phyloP scores from a whole-genome alignment of 371 early-diverging fungal species.

The Lichtheimia ramosa region DNA sequence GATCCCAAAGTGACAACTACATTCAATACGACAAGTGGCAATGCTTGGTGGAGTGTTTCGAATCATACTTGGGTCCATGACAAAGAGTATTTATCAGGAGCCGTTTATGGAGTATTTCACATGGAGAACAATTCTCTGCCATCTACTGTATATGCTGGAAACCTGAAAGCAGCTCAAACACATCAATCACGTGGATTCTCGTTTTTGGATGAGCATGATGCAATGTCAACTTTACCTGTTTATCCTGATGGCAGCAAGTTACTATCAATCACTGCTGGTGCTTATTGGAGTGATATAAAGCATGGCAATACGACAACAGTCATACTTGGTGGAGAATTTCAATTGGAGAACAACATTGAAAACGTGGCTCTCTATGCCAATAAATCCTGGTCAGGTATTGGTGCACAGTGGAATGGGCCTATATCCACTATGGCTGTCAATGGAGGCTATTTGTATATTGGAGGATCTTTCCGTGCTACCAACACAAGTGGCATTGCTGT shows the following conservation, averaged over 20 bases:
- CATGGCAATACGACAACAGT: constrained; percentile 22
- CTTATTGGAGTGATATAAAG: constrained; percentile 25
- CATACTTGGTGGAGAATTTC: constrained; percentile 47
- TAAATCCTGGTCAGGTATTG: constrained; percentile 40
- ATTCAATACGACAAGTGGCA: constrained; percentile 17
- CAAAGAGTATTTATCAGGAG: constrained; percentile 30
- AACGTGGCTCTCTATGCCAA: constrained; percentile 48
- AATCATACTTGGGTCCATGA: constrained; percentile 15
- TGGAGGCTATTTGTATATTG: constrained; percentile 48
- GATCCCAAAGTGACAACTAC: neutral
- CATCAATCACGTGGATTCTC: constrained; percentile 37
- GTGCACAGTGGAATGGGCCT: constrained; percentile 38
- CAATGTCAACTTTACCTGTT: constrained; percentile 29
- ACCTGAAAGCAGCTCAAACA: constrained; percentile 33
- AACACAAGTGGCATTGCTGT: constrained; percentile 26
- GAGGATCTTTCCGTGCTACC: constrained; percentile 39
- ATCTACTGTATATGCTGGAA: constrained; percentile 26
- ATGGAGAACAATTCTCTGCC: constrained; percentile 14
- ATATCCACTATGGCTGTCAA: constrained; percentile 31
- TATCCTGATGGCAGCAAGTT: constrained; percentile 23
- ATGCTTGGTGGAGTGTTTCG: constrained; percentile 32
- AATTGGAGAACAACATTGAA: constrained; percentile 20
- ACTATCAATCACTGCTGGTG: constrained; percentile 28
- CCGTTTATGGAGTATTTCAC: constrained; percentile 11
- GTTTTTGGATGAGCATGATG: constrained; percentile 13